Conservation (phyloP, 257 asterid species). For the Sherardia arvensis region DNA sequence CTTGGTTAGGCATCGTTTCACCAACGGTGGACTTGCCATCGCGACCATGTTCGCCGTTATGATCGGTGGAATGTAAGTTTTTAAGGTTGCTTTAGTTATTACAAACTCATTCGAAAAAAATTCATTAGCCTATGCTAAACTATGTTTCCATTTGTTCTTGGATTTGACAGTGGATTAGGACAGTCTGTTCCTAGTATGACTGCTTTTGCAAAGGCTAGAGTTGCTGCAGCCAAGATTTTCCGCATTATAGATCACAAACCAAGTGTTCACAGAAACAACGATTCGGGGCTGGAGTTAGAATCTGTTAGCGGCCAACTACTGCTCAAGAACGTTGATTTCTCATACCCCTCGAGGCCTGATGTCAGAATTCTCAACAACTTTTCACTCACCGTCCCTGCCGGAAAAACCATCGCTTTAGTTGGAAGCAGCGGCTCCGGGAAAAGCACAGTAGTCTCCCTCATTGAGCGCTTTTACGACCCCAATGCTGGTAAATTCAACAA, state of each 20-base stretch:
- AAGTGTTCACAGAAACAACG: slow-evolving; percentile 36
- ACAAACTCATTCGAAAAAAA: background rate
- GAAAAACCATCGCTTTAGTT: slow-evolving; percentile 78
- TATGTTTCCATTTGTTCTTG: background rate
- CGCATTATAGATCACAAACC: slow-evolving; percentile 74
- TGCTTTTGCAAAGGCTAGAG: slow-evolving; percentile 92
- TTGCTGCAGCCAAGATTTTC: slow-evolving; percentile 81
- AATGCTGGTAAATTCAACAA: slow-evolving; percentile 41
- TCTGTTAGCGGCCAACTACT: slow-evolving; percentile 59
- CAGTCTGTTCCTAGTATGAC: slow-evolving; percentile 88
- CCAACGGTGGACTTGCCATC: slow-evolving; percentile 89
- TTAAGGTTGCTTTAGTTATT: background rate
- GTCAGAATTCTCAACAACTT: slow-evolving; percentile 46
- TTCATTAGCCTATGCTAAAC: background rate
- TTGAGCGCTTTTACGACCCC: slow-evolving; percentile 90
- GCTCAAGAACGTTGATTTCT: slow-evolving; percentile 57
- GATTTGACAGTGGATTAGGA: slow-evolving; percentile 58
- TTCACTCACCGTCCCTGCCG: slow-evolving; percentile 59
- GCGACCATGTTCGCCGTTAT: slow-evolving; percentile 90
- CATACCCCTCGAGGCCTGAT: slow-evolving; percentile 79
- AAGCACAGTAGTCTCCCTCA: slow-evolving; percentile 86
- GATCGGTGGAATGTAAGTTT: slow-evolving; percentile 95
- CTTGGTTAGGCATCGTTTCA: slow-evolving; percentile 70
- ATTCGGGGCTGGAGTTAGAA: slow-evolving; percentile 61
- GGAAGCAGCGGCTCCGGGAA: slow-evolving; percentile 95